Percentiles rank a stretch among this genome's conserved stretches.
phyloP scores from a whole-genome alignment of 164 flowering plant genomes.

The Vitis vinifera region ASM3070453v1 NC_081811.1:27544001-27544500 shows the following conservation, averaged over 20 bases:
- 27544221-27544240: background rate
- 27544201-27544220: background rate
- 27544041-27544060: slow-evolving; percentile 60
- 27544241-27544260: background rate
- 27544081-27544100: slow-evolving; percentile 44
- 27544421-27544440: background rate
- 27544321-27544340: background rate
- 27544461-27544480: background rate
- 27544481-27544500: background rate
- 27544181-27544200: slow-evolving; percentile 13
- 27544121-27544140: slow-evolving; percentile 74
- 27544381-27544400: background rate
- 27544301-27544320: too few relatives aligned
- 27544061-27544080: slow-evolving; percentile 47
- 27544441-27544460: too few relatives aligned
- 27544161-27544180: slow-evolving; percentile 76
- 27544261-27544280: background rate
- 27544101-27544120: slow-evolving; percentile 41
- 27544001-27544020: slow-evolving; percentile 73
- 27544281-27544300: background rate
- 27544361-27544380: background rate
- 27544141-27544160: slow-evolving; percentile 92
- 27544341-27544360: background rate
- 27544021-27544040: slow-evolving; percentile 63
- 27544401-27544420: background rate